Evolutionary conservation across 352 stramenopile genomes (phyloP), one percentile per base, ranked within the genome.

Genomic region (Phytophthora fragariae): DNA sequence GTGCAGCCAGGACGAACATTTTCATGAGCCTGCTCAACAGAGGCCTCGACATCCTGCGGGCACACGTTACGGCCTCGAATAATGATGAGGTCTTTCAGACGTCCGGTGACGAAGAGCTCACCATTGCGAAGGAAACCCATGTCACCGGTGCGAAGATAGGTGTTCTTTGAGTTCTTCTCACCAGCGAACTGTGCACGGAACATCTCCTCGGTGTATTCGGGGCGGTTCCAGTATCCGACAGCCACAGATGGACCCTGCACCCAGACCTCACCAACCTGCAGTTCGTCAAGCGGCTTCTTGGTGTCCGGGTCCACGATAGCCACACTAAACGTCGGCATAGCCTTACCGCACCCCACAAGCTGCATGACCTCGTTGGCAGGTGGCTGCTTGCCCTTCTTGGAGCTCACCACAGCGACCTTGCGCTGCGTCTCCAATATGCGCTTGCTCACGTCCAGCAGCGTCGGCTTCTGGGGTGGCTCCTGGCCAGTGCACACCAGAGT

Each of bases 211-310:
- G 87, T 92, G 70, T 90, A 86, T 8, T 94, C 79, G 0, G 82
- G 67, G 21, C 80, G 84, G 62, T 93, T 88, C 82, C 84, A 96
- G 71, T 96, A 96, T 11, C 89, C 89, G 19, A 84, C 39, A 2
- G 86, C 78, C 10, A 94, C 86, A 5, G 85, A 93, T 7, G 84
- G 82, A n/a, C 93, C 96, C 52, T 90, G 75, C 7, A 99, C 83
- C 95, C 96, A 99, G 46, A 99, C 92, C 70, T 99, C 97, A 55
- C 97, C 97, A 2, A 95, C 81, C 29, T 89, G 73, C 31, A 82
- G 62, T 27, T 93, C 86, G 35, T 73, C 65, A 27, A 92, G 58
- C 44, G 55, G 21, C 63, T 85, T 71, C 53, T 81, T 82, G n/a
- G 85, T 83, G 17, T 89, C 80, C 0, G 86, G 76, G 55, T 96